Evolutionary conservation across 192 early-diverging fungal species (phyloP).

Genomic region (Backusella parvicylindrica): DNA sequence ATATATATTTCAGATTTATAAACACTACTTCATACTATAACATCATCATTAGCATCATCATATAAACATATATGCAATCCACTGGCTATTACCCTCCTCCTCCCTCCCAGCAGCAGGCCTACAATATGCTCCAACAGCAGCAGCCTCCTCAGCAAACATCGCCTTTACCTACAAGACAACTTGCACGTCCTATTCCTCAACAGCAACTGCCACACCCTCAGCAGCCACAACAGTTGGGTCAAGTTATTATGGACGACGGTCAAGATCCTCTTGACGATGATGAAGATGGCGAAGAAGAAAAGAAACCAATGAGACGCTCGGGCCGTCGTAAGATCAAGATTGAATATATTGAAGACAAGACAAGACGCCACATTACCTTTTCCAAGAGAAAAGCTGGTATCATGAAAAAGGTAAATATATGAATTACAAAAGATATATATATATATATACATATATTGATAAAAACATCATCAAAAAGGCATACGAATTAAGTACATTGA

Average conservation of each 20-base stretch:
- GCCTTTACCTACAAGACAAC: neutral
- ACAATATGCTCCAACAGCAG: neutral
- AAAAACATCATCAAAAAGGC: slow-evolving; percentile 50
- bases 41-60: neutral
- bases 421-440: neutral
- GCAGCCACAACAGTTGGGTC: neutral
- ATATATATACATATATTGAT: neutral
- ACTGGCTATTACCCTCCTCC: slow-evolving; percentile 6
- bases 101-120: neutral
- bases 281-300: slow-evolving; percentile 53
- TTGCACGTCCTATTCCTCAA: neutral
- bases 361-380: slow-evolving; percentile 89
- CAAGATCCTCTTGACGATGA: slow-evolving; percentile 42
- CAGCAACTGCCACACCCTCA: neutral
- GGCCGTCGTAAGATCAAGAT: slow-evolving; percentile 94
- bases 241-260: neutral
- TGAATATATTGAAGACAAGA: slow-evolving; percentile 92
- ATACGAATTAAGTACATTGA: slow-evolving; percentile 87
- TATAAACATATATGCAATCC: slow-evolving; percentile 1
- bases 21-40: neutral
- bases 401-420: slow-evolving; percentile 82
- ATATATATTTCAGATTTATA: neutral
- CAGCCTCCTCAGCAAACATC: neutral
- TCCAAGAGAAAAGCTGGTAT: slow-evolving; percentile 93
- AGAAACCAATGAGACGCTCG: slow-evolving; percentile 60